phyloP scores from a whole-genome alignment of 257 asterid species.

The Solanum peruvianum region DNA sequence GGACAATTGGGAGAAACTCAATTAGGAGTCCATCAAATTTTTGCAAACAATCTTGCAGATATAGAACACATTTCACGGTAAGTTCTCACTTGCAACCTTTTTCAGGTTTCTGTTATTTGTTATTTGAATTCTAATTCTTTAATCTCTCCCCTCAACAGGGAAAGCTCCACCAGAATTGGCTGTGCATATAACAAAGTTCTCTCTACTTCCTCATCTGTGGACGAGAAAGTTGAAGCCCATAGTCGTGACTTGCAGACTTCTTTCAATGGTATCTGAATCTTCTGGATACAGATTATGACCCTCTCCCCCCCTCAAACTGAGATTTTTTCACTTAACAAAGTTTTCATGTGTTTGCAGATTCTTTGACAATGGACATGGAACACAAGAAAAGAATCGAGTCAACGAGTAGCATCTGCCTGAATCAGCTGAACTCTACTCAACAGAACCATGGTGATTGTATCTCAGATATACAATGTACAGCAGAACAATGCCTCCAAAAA shows the following conservation, averaged over 20 bases:
- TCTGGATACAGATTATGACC: neutral
- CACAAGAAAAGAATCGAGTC: conserved; percentile 32
- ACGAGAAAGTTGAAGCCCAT: conserved; percentile 24
- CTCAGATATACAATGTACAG: conserved; percentile 39
- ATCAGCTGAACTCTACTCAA: conserved; percentile 32
- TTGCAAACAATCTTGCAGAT: conserved; percentile 23
- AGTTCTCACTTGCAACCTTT: conserved; percentile 14
- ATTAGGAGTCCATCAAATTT: conserved; percentile 18
- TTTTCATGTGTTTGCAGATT: conserved; percentile 29
- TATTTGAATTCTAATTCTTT: neutral
- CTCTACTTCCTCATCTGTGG: conserved; percentile 34
- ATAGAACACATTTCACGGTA: conserved; percentile 32
- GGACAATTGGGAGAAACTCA: conserved; percentile 41
- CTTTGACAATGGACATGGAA: conserved; percentile 39
- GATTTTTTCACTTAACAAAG: neutral
- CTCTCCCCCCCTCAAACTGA: neutral
- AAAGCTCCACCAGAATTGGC: conserved; percentile 22
- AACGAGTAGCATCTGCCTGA: conserved; percentile 18
- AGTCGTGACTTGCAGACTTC: conserved; percentile 21
- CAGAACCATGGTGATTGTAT: conserved; percentile 26
- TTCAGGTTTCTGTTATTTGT: neutral
- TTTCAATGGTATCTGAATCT: conserved; percentile 31
- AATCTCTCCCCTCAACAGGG: conserved; percentile 27
- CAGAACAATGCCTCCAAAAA: conserved; percentile 46
- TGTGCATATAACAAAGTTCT: conserved; percentile 24